phyloP scores from a whole-genome alignment of 2,329 filamentous ascomycete species.

The Bertia moriformis region DNA sequence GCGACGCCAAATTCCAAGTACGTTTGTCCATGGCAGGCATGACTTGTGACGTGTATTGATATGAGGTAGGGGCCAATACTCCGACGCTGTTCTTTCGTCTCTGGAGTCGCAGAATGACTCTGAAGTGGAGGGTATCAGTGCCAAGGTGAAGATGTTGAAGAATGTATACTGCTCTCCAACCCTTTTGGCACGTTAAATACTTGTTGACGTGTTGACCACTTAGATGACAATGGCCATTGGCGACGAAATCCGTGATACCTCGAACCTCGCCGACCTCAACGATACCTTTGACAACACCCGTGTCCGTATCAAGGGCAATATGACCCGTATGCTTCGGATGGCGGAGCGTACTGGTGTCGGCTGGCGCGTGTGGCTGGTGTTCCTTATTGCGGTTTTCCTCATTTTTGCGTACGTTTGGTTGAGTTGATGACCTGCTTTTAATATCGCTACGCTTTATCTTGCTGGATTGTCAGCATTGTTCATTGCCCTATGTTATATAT shows the following conservation, averaged over 20 bases:
- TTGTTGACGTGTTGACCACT: too few species aligned
- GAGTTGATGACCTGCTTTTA: too few species aligned
- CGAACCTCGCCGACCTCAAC: background rate
- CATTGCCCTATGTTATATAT: too few species aligned
- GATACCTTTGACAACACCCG: conserved; percentile 1
- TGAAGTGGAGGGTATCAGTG: background rate
- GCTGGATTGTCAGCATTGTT: too few species aligned
- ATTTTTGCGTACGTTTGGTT: background rate
- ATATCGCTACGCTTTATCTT: too few species aligned
- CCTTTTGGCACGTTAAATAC: too few species aligned
- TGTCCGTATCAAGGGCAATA: background rate
- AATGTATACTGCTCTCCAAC: background rate
- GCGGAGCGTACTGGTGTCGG: conserved; percentile 1
- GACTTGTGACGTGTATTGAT: background rate
- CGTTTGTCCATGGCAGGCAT: background rate
- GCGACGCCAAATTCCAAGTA: background rate
- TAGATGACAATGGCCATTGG: background rate
- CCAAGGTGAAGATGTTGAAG: conserved; percentile 1
- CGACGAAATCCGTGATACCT: background rate
- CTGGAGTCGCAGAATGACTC: background rate
- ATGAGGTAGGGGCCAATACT: conserved; percentile 1
- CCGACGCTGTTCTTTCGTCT: background rate
- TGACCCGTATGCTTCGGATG: conserved; percentile 1
- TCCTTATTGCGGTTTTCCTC: background rate
- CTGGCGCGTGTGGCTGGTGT: background rate